A percentile compares a stretch with the other conserved stretches of the same genome.
phyloP scores from a whole-genome alignment of 2,329 filamentous ascomycete genomes.

The Aureobasidium vineae region DNA sequence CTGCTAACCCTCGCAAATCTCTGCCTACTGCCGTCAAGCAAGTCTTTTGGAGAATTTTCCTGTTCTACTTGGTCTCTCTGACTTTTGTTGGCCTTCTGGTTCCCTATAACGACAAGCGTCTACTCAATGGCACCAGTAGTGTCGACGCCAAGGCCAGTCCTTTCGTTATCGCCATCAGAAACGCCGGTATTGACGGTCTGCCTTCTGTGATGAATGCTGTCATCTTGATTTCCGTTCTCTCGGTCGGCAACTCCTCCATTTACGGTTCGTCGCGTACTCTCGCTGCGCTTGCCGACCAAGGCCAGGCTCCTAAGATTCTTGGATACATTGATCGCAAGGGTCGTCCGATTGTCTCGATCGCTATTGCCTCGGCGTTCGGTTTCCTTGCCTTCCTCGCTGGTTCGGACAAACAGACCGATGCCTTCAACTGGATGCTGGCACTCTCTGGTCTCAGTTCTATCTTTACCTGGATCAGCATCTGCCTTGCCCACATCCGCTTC shows the following conservation, averaged over 20 bases:
- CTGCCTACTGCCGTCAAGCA: slow-evolving; percentile 87
- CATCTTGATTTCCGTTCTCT: slow-evolving; percentile 85
- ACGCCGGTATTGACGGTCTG: slow-evolving; percentile 73
- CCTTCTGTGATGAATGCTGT: slow-evolving; percentile 94
- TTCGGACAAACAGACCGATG: slow-evolving; percentile 41
- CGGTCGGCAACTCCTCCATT: slow-evolving; percentile 86
- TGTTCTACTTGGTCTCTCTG: slow-evolving; percentile 81
- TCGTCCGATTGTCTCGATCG: slow-evolving; percentile 57
- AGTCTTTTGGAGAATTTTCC: slow-evolving; percentile 83
- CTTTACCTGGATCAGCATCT: slow-evolving; percentile 73
- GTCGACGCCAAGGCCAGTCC: slow-evolving; percentile 75
- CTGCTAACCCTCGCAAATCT: slow-evolving; percentile 74
- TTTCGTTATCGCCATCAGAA: slow-evolving; percentile 88
- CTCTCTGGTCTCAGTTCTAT: slow-evolving; percentile 71
- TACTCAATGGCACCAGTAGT: slow-evolving; percentile 59
- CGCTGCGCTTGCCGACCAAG: slow-evolving; percentile 81
- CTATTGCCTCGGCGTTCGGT: slow-evolving; percentile 48
- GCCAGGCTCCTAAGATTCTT: slow-evolving; percentile 56
- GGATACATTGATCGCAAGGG: slow-evolving; percentile 62
- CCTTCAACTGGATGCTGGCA: slow-evolving; percentile 66
- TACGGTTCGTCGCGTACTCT: slow-evolving; percentile 90
- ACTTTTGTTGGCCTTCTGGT: slow-evolving; percentile 80
- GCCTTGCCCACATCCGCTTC: slow-evolving; percentile 65
- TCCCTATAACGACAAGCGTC: slow-evolving; percentile 63
- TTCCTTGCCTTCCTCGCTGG: slow-evolving; percentile 59